phyloP scores from a whole-genome alignment of 345 rosid genomes.

The Alliaria petiolata region DNA sequence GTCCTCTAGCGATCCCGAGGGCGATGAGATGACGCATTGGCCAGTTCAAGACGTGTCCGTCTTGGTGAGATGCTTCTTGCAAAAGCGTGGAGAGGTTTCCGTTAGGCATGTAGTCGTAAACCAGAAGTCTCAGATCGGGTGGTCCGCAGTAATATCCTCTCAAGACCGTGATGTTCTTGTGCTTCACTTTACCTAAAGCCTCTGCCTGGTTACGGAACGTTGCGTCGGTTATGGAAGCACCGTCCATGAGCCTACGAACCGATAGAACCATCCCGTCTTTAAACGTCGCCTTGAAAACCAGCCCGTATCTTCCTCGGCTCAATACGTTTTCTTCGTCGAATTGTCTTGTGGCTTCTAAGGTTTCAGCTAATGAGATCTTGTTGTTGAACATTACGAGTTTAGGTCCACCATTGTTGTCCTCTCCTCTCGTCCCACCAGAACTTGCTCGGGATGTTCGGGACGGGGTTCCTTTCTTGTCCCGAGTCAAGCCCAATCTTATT shows the following conservation, averaged over 20 bases:
- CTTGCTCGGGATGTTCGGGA: conserved; percentile 47
- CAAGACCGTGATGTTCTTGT: conserved; percentile 49
- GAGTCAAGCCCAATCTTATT: conserved; percentile 43
- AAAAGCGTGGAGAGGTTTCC: conserved; percentile 62
- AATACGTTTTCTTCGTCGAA: conserved; percentile 63
- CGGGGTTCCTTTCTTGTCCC: conserved; percentile 67
- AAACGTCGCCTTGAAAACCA: conserved; percentile 50
- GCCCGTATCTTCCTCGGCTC: conserved; percentile 53
- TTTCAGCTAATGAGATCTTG: conserved; percentile 60
- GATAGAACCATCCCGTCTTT: conserved; percentile 64
- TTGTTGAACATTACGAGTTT: conserved; percentile 74
- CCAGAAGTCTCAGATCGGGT: conserved; percentile 48
- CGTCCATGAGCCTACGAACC: conserved; percentile 51
- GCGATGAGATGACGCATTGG: conserved; percentile 74
- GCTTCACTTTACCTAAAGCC: conserved; percentile 53
- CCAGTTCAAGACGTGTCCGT: conserved; percentile 65
- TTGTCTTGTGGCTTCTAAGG: conserved; percentile 58
- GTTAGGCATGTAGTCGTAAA: conserved; percentile 67
- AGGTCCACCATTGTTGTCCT: conserved; percentile 64
- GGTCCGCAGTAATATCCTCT: conserved; percentile 63
- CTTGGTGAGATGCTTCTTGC: conserved; percentile 68
- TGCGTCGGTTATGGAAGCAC: conserved; percentile 41
- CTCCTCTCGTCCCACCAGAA: conserved; percentile 57
- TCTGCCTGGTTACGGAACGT: conserved; percentile 57
- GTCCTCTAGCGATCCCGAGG: conserved; percentile 59